Evolutionary conservation across 2,329 filamentous ascomycete species (phyloP), one percentile per base, ranked within the genome.

Genomic region (Juglanconis oblonga): DNA sequence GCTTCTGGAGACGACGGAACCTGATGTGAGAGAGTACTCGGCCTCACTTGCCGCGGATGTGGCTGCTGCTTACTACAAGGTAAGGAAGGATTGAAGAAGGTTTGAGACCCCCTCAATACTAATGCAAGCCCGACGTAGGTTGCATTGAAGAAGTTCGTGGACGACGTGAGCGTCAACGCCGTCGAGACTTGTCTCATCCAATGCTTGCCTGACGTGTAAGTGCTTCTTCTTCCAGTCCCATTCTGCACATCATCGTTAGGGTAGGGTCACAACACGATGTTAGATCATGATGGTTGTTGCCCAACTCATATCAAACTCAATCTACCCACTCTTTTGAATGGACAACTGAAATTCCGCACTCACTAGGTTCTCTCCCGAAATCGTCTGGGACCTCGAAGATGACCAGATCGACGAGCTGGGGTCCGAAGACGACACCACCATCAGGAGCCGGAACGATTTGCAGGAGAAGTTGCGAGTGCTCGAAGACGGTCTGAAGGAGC

Each of bases 121-220:
- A 45, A 67, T 17, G 10, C 1, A 55, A 1, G n/a, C 33, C 24
- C 6, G 9, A 1, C n/a, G n/a, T 29, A 69, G 68, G 64, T 69
- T 36, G 68, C 67, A 1, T 47, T 69, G 14, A 68, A 68, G 42
- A 70, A 68, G n/a, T 70, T 69, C 54, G 65, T 60, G 32, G 68
- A 70, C 44, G 68, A 70, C 29, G 50, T 69, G 13, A 69, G 67
- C 52, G 67, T 68, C 11, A 64, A 69, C 35, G 68, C 66, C 13
- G 66, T 69, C 14, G 68, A 70, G 58, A 54, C 63, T 3, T 69
- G 67, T 44, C 62, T 70, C 14, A 62, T 70, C 5, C 67, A 68
- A 42, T 56, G 62, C 10, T 47, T 70, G n/a, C 67, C 68, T 49
- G 63, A 68, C 4, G 67, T 70, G 68, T 69, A 62, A 66, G 67